These are phyloP conservation scores for Leonotis leonurus DNA, from an alignment of 257 asterid species.

Conservation along the genomic window DNA sequence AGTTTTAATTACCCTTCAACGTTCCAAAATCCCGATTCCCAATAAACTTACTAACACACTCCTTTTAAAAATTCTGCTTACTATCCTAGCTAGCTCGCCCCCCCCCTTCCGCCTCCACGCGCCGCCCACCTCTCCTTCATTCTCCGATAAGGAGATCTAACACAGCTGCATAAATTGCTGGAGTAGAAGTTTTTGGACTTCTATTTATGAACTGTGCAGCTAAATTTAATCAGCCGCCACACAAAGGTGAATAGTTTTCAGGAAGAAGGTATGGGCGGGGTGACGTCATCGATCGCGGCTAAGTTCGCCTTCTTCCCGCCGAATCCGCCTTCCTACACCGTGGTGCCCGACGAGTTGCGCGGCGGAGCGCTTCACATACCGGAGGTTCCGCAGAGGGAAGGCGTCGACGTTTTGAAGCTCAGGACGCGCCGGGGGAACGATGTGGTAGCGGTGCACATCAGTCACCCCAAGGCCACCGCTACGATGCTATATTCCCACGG, in stretches of 20 bases:
- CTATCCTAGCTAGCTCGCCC: constrained; percentile 23
- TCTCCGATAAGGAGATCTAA: constrained; percentile 26
- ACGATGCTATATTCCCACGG: constrained; percentile 95
- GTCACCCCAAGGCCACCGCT: constrained; percentile 76
- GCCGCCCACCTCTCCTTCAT: background rate
- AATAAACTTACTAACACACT: constrained; percentile 3
- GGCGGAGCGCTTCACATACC: constrained; percentile 58
- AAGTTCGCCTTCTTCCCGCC: constrained; percentile 98
- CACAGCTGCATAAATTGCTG: background rate
- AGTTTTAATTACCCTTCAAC: constrained; percentile 8
- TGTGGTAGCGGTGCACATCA: constrained; percentile 75
- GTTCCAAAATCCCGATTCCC: constrained; percentile 25
- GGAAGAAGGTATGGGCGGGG: constrained; percentile 66
- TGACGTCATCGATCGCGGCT: constrained; percentile 95
- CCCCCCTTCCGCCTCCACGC: background rate
- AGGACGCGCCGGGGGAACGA: constrained; percentile 90
- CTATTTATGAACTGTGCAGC: constrained; percentile 40
- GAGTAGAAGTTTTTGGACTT: constrained; percentile 19
- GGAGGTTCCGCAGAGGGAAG: constrained; percentile 76
- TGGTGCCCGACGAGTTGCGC: constrained; percentile 50
- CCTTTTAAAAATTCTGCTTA: constrained; percentile 17
- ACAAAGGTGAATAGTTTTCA: constrained; percentile 19
- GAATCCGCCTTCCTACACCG: constrained; percentile 88
- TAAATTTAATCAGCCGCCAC: constrained; percentile 25
- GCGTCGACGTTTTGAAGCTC: constrained; percentile 67